A percentile compares a stretch with the other conserved stretches of the same genome.
phyloP scores from a whole-genome alignment of 345 rosid species.

The Eucalyptus pauciflora region DNA sequence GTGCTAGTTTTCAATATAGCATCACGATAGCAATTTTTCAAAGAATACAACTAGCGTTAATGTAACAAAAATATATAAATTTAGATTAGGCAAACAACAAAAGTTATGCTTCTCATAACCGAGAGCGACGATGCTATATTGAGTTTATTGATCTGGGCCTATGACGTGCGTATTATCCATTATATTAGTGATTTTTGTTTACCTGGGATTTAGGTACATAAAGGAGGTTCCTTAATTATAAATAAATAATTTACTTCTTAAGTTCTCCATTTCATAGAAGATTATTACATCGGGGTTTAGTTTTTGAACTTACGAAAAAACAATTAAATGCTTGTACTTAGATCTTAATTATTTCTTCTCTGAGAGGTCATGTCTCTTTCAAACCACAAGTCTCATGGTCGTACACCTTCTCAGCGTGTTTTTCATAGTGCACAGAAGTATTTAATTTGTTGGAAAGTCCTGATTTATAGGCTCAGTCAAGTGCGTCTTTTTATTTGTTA shows the following conservation, averaged over 20 bases:
- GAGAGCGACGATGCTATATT: not conserved
- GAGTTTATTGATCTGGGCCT: not conserved
- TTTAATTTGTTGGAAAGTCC: too few relatives aligned
- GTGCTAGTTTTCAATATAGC: not conserved
- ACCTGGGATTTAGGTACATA: not conserved
- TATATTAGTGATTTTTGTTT: not conserved
- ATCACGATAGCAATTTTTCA: not conserved
- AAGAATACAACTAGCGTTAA: not conserved
- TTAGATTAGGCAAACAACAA: not conserved
- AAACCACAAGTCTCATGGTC: not conserved
- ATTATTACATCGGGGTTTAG: not conserved
- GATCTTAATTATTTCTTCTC: too few relatives aligned
- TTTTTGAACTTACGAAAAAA: not conserved
- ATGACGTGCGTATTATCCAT: not conserved
- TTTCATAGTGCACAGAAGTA: not conserved
- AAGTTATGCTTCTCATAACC: not conserved
- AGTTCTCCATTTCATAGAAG: not conserved
- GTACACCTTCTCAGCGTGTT: not conserved
- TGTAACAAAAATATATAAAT: not conserved
- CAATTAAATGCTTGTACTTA: not conserved
- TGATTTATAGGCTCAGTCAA: not conserved
- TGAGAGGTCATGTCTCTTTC: not conserved
- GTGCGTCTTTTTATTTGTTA: not conserved
- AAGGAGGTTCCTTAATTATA: not conserved
- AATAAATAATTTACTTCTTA: not conserved